Evolutionary conservation across 1,284 basidiomycete species (phyloP).

Genomic region (Athelia sp.): DNA sequence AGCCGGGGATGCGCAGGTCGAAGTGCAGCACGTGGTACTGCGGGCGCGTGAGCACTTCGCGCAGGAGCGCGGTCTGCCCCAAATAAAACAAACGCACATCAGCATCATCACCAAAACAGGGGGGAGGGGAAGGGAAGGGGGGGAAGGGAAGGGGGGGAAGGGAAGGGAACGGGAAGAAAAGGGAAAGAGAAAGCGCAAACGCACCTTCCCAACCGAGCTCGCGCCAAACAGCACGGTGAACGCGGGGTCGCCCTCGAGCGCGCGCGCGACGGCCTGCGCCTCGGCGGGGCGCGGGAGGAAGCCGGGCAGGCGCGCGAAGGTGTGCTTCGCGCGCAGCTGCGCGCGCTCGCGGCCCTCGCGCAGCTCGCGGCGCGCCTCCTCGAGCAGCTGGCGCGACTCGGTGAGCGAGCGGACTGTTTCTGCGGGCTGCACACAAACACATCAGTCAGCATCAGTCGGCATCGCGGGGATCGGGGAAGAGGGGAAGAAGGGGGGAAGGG

Average conservation of each 20-base stretch:
- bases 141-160: too few species aligned
- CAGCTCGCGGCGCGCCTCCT: slow-evolving; percentile 72
- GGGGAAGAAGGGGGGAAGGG: background rate
- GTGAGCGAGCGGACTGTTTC: slow-evolving; percentile 74
- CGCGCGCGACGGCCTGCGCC: slow-evolving; percentile 54
- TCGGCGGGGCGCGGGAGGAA: slow-evolving; percentile 70
- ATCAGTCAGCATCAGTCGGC: too few species aligned
- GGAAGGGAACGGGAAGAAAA: background rate
- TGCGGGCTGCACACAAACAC: slow-evolving; percentile 70
- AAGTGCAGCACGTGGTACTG: slow-evolving; percentile 78
- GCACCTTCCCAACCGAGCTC: slow-evolving; percentile 74
- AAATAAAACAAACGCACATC: slow-evolving; percentile 1
- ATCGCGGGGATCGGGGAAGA: too few species aligned
- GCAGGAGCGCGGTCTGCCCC: slow-evolving; percentile 63
- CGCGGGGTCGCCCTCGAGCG: slow-evolving; percentile 63
- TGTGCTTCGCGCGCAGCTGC: slow-evolving; percentile 69
- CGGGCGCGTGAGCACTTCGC: slow-evolving; percentile 65
- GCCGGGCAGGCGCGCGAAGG: slow-evolving; percentile 68
- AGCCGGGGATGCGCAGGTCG: slow-evolving; percentile 78
- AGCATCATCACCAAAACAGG: too few species aligned
- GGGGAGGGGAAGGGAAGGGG: too few species aligned
- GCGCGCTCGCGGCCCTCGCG: slow-evolving; percentile 59
- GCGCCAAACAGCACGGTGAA: slow-evolving; percentile 80
- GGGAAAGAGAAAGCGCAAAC: background rate
- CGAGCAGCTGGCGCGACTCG: slow-evolving; percentile 68